Evolutionary conservation across 1,284 basidiomycete species (phyloP).

Genomic region (Rhodotorula sp.): DNA sequence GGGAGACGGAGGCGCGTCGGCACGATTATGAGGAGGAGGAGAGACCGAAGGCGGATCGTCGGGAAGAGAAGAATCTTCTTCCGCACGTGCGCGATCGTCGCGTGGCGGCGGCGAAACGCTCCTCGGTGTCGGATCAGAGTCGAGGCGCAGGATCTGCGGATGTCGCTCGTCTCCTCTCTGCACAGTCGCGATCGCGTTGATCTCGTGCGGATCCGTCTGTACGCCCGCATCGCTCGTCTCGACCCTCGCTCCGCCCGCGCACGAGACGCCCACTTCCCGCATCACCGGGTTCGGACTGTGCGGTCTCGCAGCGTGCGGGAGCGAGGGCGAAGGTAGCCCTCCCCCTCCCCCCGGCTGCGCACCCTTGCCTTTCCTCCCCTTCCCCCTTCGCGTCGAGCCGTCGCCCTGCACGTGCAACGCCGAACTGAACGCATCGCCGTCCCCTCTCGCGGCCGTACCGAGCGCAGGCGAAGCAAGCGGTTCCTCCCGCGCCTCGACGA

Average conservation of each 20-base stretch:
- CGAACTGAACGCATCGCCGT: too few relatives aligned
- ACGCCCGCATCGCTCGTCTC: background rate
- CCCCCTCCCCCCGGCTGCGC: background rate
- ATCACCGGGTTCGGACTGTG: background rate
- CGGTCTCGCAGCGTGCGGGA: background rate
- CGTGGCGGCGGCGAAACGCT: background rate
- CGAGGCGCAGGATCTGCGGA: background rate
- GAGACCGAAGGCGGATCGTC: background rate
- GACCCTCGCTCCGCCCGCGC: background rate
- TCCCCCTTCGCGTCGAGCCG: background rate
- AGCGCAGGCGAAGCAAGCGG: too few relatives aligned
- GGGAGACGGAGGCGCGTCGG: background rate
- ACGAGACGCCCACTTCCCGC: background rate
- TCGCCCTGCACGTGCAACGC: background rate
- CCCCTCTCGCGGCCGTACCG: too few relatives aligned
- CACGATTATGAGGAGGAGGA: background rate
- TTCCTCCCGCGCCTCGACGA: background rate
- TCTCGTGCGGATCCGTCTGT: background rate
- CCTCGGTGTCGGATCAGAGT: background rate
- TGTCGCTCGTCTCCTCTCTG: too few relatives aligned
- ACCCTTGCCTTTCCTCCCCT: conserved; percentile 23
- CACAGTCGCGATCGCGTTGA: too few relatives aligned
- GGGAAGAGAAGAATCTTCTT: too few relatives aligned
- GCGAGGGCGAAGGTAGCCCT: background rate
- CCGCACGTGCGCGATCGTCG: too few relatives aligned